These are phyloP conservation scores for Sporothrix brunneoviolacea DNA, from an alignment of 2,329 filamentous ascomycete genomes.

Conservation along the genomic window DNA sequence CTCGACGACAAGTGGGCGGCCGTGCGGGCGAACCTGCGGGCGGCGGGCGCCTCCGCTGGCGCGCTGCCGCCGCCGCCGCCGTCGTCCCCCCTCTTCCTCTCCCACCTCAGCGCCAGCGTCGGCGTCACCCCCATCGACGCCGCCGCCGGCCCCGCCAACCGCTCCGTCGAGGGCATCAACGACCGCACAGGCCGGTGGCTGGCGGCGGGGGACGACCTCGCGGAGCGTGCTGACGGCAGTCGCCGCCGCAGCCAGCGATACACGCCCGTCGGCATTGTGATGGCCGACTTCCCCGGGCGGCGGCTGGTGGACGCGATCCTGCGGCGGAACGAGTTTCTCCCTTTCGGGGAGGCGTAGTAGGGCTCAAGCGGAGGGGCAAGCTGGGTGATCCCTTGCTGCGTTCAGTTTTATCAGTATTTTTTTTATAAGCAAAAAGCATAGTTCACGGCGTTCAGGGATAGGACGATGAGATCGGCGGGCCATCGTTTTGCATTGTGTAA, in stretches of 20 bases:
- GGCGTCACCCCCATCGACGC: constrained; percentile 44
- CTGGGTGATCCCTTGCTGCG: too few relatives aligned
- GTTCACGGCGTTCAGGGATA: neutral
- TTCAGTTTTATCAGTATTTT: neutral
- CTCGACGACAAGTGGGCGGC: constrained; percentile 42
- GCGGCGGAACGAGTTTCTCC: constrained; percentile 29
- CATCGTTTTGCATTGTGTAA: too few relatives aligned
- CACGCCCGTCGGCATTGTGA: constrained; percentile 37
- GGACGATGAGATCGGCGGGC: neutral
- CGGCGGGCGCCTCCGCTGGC: constrained; percentile 26
- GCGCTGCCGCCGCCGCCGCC: constrained; percentile 23
- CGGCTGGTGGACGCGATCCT: constrained; percentile 37
- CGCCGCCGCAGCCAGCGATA: too few relatives aligned
- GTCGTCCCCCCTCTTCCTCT: constrained; percentile 31
- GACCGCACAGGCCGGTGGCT: constrained; percentile 42
- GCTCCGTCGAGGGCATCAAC: constrained; percentile 39
- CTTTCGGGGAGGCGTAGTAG: neutral
- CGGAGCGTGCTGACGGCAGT: neutral
- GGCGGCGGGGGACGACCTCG: constrained; percentile 6
- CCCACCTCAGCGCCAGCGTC: constrained; percentile 42
- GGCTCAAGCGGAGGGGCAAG: too few relatives aligned
- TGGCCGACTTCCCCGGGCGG: constrained; percentile 42
- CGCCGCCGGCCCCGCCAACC: constrained; percentile 39
- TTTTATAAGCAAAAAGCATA: too few relatives aligned
- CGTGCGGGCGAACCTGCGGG: constrained; percentile 34